Base-by-base conservation (phyloP, 2,329 filamentous ascomycete species). In the Plectosphaerella plurivora region DNA sequence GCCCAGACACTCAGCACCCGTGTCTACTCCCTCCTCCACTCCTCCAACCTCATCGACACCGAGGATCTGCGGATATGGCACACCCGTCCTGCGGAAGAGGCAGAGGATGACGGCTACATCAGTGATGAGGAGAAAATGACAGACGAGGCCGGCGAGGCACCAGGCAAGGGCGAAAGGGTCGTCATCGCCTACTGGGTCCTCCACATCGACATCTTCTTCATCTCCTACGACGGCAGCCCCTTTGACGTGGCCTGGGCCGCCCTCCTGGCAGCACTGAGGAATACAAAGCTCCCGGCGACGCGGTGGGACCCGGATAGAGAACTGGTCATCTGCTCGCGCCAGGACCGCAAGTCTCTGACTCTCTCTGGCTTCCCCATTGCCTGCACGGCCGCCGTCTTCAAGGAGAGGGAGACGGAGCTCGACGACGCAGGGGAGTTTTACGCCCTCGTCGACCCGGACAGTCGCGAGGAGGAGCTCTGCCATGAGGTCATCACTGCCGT, bases 141-240 rank as follows among this genome's bases (percentile, higher is more conserved):
- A 15, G 71, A 68, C 45, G 68, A 72, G 11, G 66, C 65, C 7
- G 65, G 65, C n/a, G 57, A 59, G 5, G 60, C 56, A 18, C 11
- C 28, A 33, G 39, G 45, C 4, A 58, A 65, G 12, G 53, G 54
- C 4, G 55, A 66, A 50, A 68, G 67, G 36, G 66, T 70, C 53
- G 70, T 93, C 11, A 93, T 89, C 66, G 94, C 88, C 0, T 97
- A 95, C 69, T 99, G 93, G 94, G 86, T 89, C 10, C 82, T 99
- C 18, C 97, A 96, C 69, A 89, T 99, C 59, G 93, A 97, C 65
- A 78, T 97, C n/a, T 82, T 97, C 64, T 94, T 96, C 71, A 87
- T 99, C 59, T 95, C 90, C 0, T 84, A 96, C 48, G 92, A 96
- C 58, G 93, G 93, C 6, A 96, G 94, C 63, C 83, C 91, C 2